These are phyloP conservation scores for Backusella circina DNA, from an alignment of 192 early-diverging fungal species.

Conservation along the genomic window DNA sequence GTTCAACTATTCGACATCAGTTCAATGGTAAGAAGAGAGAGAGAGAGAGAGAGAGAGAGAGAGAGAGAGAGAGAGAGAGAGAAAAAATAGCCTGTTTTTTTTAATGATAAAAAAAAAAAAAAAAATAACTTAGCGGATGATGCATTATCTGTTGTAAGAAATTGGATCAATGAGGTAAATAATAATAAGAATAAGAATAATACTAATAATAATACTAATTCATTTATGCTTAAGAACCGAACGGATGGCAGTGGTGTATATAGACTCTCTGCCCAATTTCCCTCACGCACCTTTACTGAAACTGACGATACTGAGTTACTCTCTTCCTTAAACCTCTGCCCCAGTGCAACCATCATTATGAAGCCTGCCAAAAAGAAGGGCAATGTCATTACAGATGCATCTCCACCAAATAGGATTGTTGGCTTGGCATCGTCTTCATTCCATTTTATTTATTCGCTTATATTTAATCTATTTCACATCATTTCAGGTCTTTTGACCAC, in stretches of 20 bases:
- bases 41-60: background rate
- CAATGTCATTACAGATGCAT: constrained; percentile 1
- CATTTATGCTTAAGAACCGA: constrained; percentile 24
- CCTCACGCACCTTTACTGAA: constrained; percentile 26
- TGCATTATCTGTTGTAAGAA: constrained; percentile 16
- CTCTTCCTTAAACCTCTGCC: constrained; percentile 14
- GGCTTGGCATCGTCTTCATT: constrained; percentile 18
- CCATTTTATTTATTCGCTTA: constrained; percentile 13
- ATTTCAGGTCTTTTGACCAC: background rate
- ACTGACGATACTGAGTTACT: constrained; percentile 19
- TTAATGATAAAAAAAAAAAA: too few species aligned
- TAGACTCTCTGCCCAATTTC: constrained; percentile 32
- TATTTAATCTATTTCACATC: background rate
- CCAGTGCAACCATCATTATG: constrained; percentile 35
- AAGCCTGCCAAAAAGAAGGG: constrained; percentile 19
- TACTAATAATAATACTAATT: background rate
- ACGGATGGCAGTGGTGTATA: constrained; percentile 31
- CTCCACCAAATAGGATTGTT: background rate
- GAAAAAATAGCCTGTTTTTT: background rate
- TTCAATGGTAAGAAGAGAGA: constrained; percentile 19
- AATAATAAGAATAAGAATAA: background rate
- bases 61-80: background rate
- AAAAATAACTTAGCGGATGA: constrained; percentile 8
- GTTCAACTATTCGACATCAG: constrained; percentile 11
- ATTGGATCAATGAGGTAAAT: constrained; percentile 30